These are phyloP conservation scores for Aspergillus nidulans DNA, from an alignment of 495 filamentous ascomycete genomes.

Conservation along the genomic window DNA sequence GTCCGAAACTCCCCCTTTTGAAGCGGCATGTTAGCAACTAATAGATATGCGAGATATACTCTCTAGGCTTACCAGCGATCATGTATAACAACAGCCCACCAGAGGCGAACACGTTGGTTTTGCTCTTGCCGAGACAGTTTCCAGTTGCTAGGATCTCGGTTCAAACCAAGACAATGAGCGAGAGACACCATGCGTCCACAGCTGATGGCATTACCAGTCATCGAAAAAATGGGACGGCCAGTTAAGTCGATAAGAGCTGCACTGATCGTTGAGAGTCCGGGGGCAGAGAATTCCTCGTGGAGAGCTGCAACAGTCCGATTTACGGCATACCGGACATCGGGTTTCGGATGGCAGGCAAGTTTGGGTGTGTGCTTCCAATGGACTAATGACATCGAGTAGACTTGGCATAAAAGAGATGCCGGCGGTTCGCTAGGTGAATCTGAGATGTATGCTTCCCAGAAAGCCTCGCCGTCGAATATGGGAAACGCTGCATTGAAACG, in stretches of 20 bases:
- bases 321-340: constrained; percentile 47
- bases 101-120: constrained; percentile 43
- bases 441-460: constrained; percentile 43
- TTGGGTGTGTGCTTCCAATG: constrained; percentile 48
- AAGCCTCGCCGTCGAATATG: constrained; percentile 47
- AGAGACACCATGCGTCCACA: constrained; percentile 47
- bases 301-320: constrained; percentile 50
- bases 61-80: constrained; percentile 42
- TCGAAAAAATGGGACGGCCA: constrained; percentile 48
- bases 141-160: constrained; percentile 47
- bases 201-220: constrained; percentile 50
- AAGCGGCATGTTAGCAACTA: background rate
- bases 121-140: constrained; percentile 46
- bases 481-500: constrained; percentile 51
- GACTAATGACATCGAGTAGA: constrained; percentile 50
- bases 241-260: constrained; percentile 46
- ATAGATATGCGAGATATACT: background rate
- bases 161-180: constrained; percentile 49
- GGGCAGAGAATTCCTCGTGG: constrained; percentile 48
- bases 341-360: constrained; percentile 42
- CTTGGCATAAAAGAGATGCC: constrained; percentile 47
- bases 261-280: constrained; percentile 47
- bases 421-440: constrained; percentile 41
- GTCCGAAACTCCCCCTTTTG: constrained; percentile 49
- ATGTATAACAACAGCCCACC: constrained; percentile 53